Evolutionary conservation across 2,329 filamentous ascomycete genomes (phyloP), one percentile per base, ranked within the genome.

Genomic region (Talaromyces sp.): DNA sequence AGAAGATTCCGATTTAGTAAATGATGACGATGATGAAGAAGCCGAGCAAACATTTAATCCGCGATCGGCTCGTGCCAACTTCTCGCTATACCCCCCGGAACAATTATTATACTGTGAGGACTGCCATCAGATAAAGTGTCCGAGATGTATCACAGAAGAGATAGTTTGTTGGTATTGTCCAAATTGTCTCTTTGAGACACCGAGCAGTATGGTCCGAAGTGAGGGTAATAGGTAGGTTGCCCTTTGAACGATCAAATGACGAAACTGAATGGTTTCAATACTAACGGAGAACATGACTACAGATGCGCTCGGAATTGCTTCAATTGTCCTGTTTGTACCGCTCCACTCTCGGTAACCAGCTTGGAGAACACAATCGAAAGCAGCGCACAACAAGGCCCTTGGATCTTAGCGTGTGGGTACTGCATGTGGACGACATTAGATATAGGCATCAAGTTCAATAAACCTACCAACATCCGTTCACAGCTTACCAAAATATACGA

Each of bases 31-130:
- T 60, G 88, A 91, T 63, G 89, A 90, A 59, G 56, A 60, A 50
- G 6, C 35, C 15, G 58, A 60, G 15, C 81, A 82, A 61, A 88
- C 89, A 3, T 96, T 99, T 73, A 89, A 99, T 70, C 91, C 94
- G 2, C 86, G 89, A 66, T 86, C 87, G 61, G 84, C 89, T 15
- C 87, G 92, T 37, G 89, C 94, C 59, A 94, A 91, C 72, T 97
- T 91, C 79, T 92, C 91, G 64, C 80, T 99, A 33, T 97, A 93
- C 69, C 93, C 94, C 0, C 85, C 97, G 45, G 93, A 97, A 69
- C 87, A 97, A 70, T 83, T 99, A 25, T 82, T 97, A 40, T 99
- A 96, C 78, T 99, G 94, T 78, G 93, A 96, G 70, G 94, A 97
- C 72, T 99, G 94, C 73, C 91, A 96, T 71, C 89, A 96, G 74